Base-by-base conservation (phyloP, 164 flowering plant genomes). In the Nelumbo lutea region DNA sequence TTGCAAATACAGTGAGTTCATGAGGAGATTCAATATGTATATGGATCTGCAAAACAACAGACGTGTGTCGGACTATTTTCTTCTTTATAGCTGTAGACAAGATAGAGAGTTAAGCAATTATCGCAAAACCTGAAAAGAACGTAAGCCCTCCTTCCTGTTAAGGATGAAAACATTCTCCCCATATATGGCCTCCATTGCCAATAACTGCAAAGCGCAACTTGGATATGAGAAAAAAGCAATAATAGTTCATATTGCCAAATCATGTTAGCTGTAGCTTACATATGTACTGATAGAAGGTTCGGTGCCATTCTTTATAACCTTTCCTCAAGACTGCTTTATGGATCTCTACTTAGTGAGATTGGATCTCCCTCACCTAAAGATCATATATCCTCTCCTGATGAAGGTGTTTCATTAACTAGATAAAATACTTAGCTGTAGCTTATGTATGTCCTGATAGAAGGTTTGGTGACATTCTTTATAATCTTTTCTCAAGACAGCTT, bases 151-250 rank as follows among this genome's bases (percentile, higher is more conserved):
- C 59, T 73, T 70, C 73, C 75, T 76, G 57, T 82, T 80, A 70
- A 86, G 83, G 71, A 79, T 61, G 39, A 74, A 42, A 6, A 80
- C 62, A 69, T 81, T 86, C 9, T 87, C 90, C 68, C 90, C 97
- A 69, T 84, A 94, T 64, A 94, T 94, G 44, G 91, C 86, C 71
- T 90, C 86, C 87, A 91, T 55, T 42, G 83, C 98, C 68, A 94
- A 81, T 73, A 90, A 75, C 98, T 94, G 88, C 73, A 76, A 66
- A 59, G 67, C 44, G 44, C 66, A 68, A 27, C 57, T 48, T 62
- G 44, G 27, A 60, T 38, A 59, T 62, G 50, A 77, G 57, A 60
- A 66, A 1, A 59, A 6, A 59, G 38, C 9, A 15, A 41, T 27
- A 14, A 42, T 55, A 15, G 6, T 52, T 53, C 11, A 8, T 51